A percentile compares a stretch with the other conserved stretches of the same genome.
Evolutionary conservation across 208 protist genomes (phyloP).

Genomic region (Trypanosoma conorhini): DNA sequence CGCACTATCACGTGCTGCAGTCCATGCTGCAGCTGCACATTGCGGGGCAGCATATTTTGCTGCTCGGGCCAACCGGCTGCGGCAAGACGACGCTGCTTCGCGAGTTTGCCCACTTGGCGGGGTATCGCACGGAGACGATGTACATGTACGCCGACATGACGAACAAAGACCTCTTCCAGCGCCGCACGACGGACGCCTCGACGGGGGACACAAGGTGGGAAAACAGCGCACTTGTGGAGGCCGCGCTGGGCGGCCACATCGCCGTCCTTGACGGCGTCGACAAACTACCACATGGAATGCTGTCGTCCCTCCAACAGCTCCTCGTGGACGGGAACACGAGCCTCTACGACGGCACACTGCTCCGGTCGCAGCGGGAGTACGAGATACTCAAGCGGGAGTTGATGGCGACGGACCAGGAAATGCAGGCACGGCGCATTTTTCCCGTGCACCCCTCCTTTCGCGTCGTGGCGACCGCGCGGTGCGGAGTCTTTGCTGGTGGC

Average conservation of each 20-base stretch:
- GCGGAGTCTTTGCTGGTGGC: conserved; percentile 29
- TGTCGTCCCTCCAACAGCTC: conserved; percentile 79
- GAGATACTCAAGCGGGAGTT: conserved; percentile 59
- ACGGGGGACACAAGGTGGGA: conserved; percentile 92
- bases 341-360: conserved; percentile 85
- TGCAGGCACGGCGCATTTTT: conserved; percentile 56
- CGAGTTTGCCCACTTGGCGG: conserved; percentile 71
- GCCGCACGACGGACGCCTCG: conserved; percentile 76
- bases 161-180: conserved; percentile 93
- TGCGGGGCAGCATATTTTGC: conserved; percentile 71
- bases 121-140: conserved; percentile 71
- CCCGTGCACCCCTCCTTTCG: conserved; percentile 92
- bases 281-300: conserved; percentile 73
- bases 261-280: conserved; percentile 94
- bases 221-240: conserved; percentile 79
- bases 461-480: conserved; percentile 82
- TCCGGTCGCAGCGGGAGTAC: conserved; percentile 67
- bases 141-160: conserved; percentile 95
- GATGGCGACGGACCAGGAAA: conserved; percentile 42
- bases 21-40: conserved; percentile 77
- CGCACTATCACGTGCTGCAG: conserved; percentile 68
- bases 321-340: conserved; percentile 76
- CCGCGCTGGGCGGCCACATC: conserved; percentile 81
- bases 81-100: conserved; percentile 89
- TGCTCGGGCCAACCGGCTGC: conserved; percentile 86